These are phyloP conservation scores for Hirschioporus abietinus DNA, from an alignment of 768 basidiomycete genomes.

Conservation along the genomic window DNA sequence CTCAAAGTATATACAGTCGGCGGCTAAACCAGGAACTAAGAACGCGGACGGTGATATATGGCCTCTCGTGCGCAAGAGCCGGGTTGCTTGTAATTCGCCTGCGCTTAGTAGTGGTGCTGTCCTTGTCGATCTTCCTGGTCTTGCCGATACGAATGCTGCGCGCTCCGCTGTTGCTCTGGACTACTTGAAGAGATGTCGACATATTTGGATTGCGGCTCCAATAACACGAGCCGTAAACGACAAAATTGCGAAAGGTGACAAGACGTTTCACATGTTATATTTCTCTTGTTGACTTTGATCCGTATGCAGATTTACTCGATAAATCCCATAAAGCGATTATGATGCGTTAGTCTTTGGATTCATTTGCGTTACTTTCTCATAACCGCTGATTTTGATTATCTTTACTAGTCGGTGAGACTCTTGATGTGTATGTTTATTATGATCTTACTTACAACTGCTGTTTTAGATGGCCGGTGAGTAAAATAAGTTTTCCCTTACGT, in stretches of 20 bases:
- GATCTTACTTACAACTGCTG: too few relatives aligned
- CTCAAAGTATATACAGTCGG: constrained; percentile 60
- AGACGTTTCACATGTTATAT: neutral
- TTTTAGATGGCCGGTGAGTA: too few relatives aligned
- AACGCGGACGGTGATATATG: constrained; percentile 50
- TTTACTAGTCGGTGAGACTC: too few relatives aligned
- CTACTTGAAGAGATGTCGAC: constrained; percentile 61
- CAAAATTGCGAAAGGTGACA: constrained; percentile 51
- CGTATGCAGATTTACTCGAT: constrained; percentile 45
- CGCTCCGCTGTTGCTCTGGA: constrained; percentile 56
- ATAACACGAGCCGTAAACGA: constrained; percentile 61
- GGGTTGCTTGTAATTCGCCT: constrained; percentile 44
- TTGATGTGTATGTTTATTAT: too few relatives aligned
- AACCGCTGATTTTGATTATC: too few relatives aligned
- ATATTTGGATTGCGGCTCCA: constrained; percentile 63
- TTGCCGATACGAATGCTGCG: constrained; percentile 62
- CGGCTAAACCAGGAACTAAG: too few relatives aligned
- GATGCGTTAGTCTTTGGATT: too few relatives aligned
- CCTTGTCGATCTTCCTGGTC: constrained; percentile 59
- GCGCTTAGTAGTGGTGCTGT: constrained; percentile 56
- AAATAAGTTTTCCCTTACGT: too few relatives aligned
- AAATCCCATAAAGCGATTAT: constrained; percentile 50
- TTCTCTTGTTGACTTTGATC: neutral
- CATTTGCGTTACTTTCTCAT: too few relatives aligned
- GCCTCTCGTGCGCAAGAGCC: constrained; percentile 60